phyloP scores from a whole-genome alignment of 805 yeast species.

The Metschnikowia shivogae region DNA sequence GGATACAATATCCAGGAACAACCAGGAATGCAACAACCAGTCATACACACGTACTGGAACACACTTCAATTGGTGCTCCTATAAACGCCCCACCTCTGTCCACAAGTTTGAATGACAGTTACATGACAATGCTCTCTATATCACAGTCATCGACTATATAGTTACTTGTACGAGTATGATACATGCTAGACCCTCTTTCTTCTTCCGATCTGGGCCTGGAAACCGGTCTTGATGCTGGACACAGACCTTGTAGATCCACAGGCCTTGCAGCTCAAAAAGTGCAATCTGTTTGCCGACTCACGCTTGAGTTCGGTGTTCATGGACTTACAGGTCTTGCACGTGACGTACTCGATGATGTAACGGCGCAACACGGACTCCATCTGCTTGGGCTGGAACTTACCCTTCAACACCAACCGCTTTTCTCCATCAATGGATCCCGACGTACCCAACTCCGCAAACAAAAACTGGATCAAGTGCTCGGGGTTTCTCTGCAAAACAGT shows the following conservation, averaged over 20 bases:
- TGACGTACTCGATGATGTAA: slow-evolving; percentile 94
- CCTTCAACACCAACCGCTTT: slow-evolving; percentile 93
- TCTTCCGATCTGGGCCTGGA: slow-evolving; percentile 95
- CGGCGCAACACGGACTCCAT: slow-evolving; percentile 95
- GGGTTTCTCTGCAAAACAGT: slow-evolving; percentile 93
- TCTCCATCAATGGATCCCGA: slow-evolving; percentile 99
- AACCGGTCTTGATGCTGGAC: slow-evolving; percentile 96
- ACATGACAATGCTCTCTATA: neutral
- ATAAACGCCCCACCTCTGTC: neutral
- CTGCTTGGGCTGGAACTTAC: slow-evolving; percentile 97
- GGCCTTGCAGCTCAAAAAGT: slow-evolving; percentile 94
- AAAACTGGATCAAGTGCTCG: slow-evolving; percentile 92
- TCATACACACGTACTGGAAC: too few species aligned
- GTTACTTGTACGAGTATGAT: neutral
- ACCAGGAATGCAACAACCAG: too few species aligned
- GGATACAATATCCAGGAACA: too few species aligned
- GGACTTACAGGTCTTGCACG: slow-evolving; percentile 98
- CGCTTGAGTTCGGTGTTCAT: slow-evolving; percentile 94
- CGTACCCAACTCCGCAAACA: slow-evolving; percentile 98
- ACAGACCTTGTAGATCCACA: slow-evolving; percentile 98
- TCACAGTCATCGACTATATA: neutral
- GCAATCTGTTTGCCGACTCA: slow-evolving; percentile 93
- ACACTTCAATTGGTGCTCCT: too few species aligned
- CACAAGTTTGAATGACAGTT: neutral
- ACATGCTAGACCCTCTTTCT: slow-evolving; percentile 56